Percentiles rank a stretch among this genome's conserved stretches.
Evolutionary conservation across 345 rosid species (phyloP).

Genomic region (Acer campestre): DNA sequence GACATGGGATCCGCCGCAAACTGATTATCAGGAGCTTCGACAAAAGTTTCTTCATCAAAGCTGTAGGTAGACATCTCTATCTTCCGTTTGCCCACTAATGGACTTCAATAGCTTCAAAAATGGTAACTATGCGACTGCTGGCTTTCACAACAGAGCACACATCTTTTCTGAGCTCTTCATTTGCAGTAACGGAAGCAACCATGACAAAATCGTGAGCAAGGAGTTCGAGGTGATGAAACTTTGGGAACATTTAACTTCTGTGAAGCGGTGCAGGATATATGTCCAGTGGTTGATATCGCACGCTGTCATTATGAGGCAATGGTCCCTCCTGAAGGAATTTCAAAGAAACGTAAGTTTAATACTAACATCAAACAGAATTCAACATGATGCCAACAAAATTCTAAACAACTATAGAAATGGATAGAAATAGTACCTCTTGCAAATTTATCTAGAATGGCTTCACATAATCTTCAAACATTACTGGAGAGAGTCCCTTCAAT

Average conservation of each 20-base stretch:
- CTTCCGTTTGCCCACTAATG: background rate
- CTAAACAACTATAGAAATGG: slow-evolving; percentile 8
- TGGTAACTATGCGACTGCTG: background rate
- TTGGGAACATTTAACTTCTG: slow-evolving; percentile 40
- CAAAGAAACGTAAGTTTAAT: slow-evolving; percentile 12
- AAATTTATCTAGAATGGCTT: slow-evolving; percentile 75
- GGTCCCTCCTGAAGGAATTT: slow-evolving; percentile 62
- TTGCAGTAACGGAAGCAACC: background rate
- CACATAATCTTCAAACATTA: slow-evolving; percentile 87
- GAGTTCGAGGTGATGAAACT: background rate
- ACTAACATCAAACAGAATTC: background rate
- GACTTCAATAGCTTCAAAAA: background rate
- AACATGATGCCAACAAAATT: background rate
- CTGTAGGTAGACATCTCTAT: background rate
- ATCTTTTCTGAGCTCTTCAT: background rate
- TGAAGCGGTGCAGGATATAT: slow-evolving; percentile 83
- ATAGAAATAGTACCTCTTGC: slow-evolving; percentile 56
- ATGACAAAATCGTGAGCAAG: slow-evolving; percentile 1
- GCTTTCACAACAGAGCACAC: slow-evolving; percentile 3
- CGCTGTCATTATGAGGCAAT: slow-evolving; percentile 61
- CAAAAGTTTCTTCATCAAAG: background rate
- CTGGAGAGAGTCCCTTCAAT: slow-evolving; percentile 64
- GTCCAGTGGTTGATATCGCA: slow-evolving; percentile 74
- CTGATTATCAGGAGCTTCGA: background rate
- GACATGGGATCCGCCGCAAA: too few species aligned